Evolutionary conservation across 495 filamentous ascomycete genomes (phyloP).

Genomic region (Aspergillus saccharolyticus): DNA sequence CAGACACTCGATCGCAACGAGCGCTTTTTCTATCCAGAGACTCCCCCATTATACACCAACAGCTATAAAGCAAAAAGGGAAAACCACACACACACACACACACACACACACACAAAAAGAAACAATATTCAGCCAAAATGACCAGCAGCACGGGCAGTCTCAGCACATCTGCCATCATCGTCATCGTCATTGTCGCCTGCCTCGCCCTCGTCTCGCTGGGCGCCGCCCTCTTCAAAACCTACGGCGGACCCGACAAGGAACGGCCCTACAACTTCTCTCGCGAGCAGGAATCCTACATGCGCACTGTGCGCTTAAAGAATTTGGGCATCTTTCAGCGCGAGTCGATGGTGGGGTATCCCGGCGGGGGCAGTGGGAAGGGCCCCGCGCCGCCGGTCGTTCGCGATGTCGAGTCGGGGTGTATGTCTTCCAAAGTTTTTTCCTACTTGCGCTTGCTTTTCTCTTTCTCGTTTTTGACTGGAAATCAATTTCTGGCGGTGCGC

Average conservation of each 20-base stretch:
- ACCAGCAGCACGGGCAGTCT: slow-evolving; percentile 31
- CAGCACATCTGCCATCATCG: slow-evolving; percentile 33
- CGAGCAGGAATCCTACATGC: slow-evolving; percentile 40
- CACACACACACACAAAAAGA: no score
- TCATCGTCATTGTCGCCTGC: slow-evolving; percentile 39
- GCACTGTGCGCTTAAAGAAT: slow-evolving; percentile 31
- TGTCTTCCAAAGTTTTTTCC: no score
- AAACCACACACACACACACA: no score
- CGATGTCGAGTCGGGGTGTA: slow-evolving; percentile 34
- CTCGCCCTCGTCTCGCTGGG: slow-evolving; percentile 31
- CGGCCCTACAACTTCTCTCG: slow-evolving; percentile 16
- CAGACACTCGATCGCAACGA: no score
- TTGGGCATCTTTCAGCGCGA: slow-evolving; percentile 25
- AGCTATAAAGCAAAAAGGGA: no score
- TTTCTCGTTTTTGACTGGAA: no score
- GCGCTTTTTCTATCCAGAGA: no score
- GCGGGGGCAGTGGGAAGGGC: background rate
- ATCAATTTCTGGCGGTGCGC: no score
- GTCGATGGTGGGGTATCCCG: slow-evolving; percentile 1
- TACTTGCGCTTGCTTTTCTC: no score
- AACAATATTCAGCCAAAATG: no score
- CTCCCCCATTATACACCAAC: no score
- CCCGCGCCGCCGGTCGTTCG: slow-evolving; percentile 11
- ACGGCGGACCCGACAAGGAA: slow-evolving; percentile 21
- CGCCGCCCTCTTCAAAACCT: slow-evolving; percentile 31